Percentiles rank a stretch among this genome's conserved stretches.
Conservation (phyloP, 805 yeast genomes). For the Candida ficus region DNA sequence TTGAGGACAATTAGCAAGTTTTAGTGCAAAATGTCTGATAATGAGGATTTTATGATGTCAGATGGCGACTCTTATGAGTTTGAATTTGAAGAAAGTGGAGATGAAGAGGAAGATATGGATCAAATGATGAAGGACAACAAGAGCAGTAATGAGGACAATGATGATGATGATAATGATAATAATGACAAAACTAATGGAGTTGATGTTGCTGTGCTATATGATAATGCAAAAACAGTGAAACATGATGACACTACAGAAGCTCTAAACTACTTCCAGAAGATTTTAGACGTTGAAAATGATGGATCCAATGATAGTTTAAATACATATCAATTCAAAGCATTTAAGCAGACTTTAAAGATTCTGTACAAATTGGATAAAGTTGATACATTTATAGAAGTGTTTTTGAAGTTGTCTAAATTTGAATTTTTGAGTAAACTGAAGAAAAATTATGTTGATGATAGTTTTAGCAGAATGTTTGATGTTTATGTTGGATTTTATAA, state of each 20-base stretch:
- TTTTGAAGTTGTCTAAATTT: conserved; percentile 9
- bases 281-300: conserved; percentile 29
- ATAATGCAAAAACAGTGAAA: conserved; percentile 22
- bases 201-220: conserved; percentile 26
- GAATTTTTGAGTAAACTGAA: conserved; percentile 15
- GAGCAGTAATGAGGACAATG: conserved; percentile 15
- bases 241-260: conserved; percentile 22
- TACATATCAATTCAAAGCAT: conserved; percentile 20
- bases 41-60: conserved; percentile 27
- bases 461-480: conserved; percentile 37
- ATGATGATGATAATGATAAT: neutral
- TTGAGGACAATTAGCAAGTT: too few relatives aligned
- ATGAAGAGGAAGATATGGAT: conserved; percentile 5
- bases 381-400: conserved; percentile 8
- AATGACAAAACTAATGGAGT: conserved; percentile 17
- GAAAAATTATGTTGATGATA: conserved; percentile 27
- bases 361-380: conserved; percentile 17
- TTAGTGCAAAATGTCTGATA: conserved; percentile 21
- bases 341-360: conserved; percentile 22
- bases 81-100: conserved; percentile 22
- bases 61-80: conserved; percentile 26
- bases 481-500: conserved; percentile 20
- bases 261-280: conserved; percentile 11
- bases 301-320: conserved; percentile 29
- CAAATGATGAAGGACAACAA: conserved; percentile 1